These are phyloP conservation scores for Agaricus sinodeliciosus DNA, from an alignment of 768 basidiomycete species.

Conservation along the genomic window DNA sequence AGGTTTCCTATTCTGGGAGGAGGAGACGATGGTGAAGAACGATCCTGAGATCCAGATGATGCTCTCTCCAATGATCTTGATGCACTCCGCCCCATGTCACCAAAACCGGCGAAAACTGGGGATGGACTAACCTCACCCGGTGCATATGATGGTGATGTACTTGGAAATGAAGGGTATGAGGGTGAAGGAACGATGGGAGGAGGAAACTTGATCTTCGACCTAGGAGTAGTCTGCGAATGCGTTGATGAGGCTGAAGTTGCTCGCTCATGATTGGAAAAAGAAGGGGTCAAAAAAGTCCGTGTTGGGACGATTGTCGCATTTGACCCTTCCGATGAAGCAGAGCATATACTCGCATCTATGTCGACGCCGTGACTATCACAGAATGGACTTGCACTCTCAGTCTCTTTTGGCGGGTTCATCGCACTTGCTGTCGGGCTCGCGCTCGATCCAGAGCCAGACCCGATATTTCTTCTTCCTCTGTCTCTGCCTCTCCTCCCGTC, in stretches of 20 bases:
- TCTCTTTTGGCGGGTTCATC: neutral
- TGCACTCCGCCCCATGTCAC: neutral
- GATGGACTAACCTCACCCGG: conserved; percentile 7
- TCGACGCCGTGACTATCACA: neutral
- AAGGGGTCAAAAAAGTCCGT: conserved; percentile 6
- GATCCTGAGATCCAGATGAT: conserved; percentile 8
- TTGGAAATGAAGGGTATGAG: conserved; percentile 8
- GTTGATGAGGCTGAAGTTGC: conserved; percentile 2
- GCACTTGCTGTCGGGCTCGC: conserved; percentile 2
- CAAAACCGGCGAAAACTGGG: neutral
- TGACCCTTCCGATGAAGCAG: conserved; percentile 7
- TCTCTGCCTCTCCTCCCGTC: conserved; percentile 34
- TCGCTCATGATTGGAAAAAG: neutral
- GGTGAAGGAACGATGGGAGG: conserved; percentile 12
- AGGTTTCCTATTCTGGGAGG: neutral
- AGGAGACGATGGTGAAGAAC: conserved; percentile 4
- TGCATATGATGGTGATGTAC: conserved; percentile 11
- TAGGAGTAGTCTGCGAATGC: neutral
- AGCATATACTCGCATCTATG: conserved; percentile 15
- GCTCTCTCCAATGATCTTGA: conserved; percentile 9
- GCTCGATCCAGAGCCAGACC: conserved; percentile 9
- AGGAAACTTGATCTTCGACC: neutral
- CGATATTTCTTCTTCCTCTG: conserved; percentile 20
- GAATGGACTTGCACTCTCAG: neutral
- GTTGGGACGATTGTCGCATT: conserved; percentile 10